A percentile compares a stretch with the other conserved stretches of the same genome.
Evolutionary conservation across 805 yeast species (phyloP).

Genomic region (Yamadazyma paraphyllophila): DNA sequence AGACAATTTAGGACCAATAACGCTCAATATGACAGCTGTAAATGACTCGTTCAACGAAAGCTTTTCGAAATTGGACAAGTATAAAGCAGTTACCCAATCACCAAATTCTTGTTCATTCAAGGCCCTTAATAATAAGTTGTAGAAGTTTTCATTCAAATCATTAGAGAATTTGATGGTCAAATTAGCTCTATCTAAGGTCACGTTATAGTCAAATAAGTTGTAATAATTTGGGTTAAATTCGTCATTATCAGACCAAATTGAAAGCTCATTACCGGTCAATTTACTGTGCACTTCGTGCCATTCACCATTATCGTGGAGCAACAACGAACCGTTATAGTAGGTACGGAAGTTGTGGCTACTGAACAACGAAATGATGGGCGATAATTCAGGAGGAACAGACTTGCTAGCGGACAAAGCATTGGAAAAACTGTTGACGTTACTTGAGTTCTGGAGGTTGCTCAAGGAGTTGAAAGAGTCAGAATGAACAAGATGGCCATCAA

Average conservation of each 20-base stretch:
- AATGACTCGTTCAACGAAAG: slow-evolving; percentile 58
- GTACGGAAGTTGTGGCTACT: slow-evolving; percentile 67
- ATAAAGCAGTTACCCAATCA: slow-evolving; percentile 48
- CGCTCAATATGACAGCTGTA: slow-evolving; percentile 61
- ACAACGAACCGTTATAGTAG: slow-evolving; percentile 52
- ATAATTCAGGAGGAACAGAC: slow-evolving; percentile 57
- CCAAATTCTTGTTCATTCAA: slow-evolving; percentile 19
- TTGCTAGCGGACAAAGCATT: slow-evolving; percentile 4
- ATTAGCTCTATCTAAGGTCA: slow-evolving; percentile 10
- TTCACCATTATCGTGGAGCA: slow-evolving; percentile 20
- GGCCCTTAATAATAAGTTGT: slow-evolving; percentile 25
- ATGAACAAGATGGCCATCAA: slow-evolving; percentile 5
- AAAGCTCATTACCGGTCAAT: slow-evolving; percentile 54
- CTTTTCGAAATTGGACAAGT: slow-evolving; percentile 56
- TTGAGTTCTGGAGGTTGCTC: slow-evolving; percentile 2
- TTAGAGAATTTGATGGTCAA: slow-evolving; percentile 13
- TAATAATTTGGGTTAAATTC: slow-evolving; percentile 50
- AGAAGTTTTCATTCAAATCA: slow-evolving; percentile 15
- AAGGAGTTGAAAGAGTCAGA: slow-evolving; percentile 11
- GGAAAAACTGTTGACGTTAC: slow-evolving; percentile 10
- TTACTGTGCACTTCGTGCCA: slow-evolving; percentile 38
- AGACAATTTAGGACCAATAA: slow-evolving; percentile 53
- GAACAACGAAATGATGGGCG: slow-evolving; percentile 69
- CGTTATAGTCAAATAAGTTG: slow-evolving; percentile 46
- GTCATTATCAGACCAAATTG: slow-evolving; percentile 43